These are phyloP conservation scores for Paramecium primaurelia DNA, from an alignment of 73 alveolate genomes.

Conservation along the genomic window DNA sequence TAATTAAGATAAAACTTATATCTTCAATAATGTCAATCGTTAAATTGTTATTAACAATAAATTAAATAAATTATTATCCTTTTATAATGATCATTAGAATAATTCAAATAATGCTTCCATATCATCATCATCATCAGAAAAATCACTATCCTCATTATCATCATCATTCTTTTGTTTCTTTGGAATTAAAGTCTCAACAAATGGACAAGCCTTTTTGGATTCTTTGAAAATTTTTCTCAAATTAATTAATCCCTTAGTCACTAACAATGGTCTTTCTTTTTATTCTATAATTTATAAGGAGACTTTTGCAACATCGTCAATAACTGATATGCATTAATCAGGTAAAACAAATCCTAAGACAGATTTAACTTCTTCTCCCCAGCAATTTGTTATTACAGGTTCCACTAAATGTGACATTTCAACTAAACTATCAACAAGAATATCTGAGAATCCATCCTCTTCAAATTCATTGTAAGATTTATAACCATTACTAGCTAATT, in stretches of 20 bases:
- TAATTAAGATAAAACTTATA: neutral
- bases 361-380: neutral
- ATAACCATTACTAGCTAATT: neutral
- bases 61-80: neutral
- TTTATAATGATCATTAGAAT: neutral
- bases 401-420: conserved; percentile 13
- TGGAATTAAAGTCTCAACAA: neutral
- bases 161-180: neutral
- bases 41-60: neutral
- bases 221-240: neutral
- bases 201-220: neutral
- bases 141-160: neutral
- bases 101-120: neutral
- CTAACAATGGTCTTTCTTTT: conserved; percentile 2
- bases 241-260: neutral
- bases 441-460: conserved; percentile 8
- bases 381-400: neutral
- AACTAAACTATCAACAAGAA: neutral
- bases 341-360: neutral
- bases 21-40: neutral
- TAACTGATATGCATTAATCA: neutral
- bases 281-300: neutral
- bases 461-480: neutral
- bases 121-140: neutral
- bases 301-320: neutral